Base-by-base conservation (phyloP, 495 filamentous ascomycete genomes). In the Daldinia decipiens region DNA sequence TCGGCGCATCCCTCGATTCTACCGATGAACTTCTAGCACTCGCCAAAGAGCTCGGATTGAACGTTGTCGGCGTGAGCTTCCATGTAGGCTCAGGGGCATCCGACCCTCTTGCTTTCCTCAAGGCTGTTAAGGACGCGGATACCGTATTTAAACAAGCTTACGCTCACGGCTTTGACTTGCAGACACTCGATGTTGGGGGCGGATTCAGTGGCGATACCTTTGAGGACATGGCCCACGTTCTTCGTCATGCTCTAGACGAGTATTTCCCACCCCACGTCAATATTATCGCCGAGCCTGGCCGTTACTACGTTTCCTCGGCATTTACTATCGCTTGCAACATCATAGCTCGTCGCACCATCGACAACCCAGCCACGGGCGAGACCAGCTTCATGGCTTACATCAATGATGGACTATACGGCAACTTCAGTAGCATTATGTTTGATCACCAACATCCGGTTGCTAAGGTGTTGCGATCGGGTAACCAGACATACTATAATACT, bases 381-480 rank as follows among this genome's bases (percentile, higher is more conserved):
- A 82, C 83, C 39, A 92, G 89, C 59, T 97, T 95, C 85, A 98
- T 98, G 95, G 80, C 97, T 29, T 98, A 99, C 78, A 82, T 98
- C 71, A 98, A 98, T 75, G 95, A 98, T 72, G 95, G 95, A 27
- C 88, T 98, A 40, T 99, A 99, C 70, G 95, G 95, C 64, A 98
- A 98, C 80, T 98, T 99, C 80, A 95, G 93, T 66, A 95, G 92
- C 87, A 97, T 98, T 84, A 96, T 99, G 81, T 99, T 97, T 79
- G 96, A 98, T 75, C 96, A 98, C 79, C 96, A 99, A 83, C 86
- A 97, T 74, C 95, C 94, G 0, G 80, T 90, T 47, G 92, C 95
- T 55, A 92, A 90, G 79, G 85, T 98, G 57, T 81, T 99, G 29
- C 89, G 89, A 71, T 85, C 83, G 54, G 86, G 83, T 26, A 81